Conservation (phyloP, 108 stramenopile species). For the Skeletonema marinoi region DNA sequence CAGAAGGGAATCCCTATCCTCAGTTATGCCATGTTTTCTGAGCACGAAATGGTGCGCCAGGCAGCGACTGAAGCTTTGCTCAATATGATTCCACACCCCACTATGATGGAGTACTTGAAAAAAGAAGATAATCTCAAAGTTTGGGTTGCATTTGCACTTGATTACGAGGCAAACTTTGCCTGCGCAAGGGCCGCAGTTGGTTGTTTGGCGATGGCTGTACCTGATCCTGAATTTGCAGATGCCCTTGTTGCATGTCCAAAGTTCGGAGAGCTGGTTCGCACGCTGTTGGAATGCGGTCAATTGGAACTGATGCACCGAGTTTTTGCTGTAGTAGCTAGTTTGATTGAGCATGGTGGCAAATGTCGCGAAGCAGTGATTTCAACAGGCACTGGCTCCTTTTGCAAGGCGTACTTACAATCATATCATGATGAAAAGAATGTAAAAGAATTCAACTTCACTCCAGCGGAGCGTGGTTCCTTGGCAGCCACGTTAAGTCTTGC, state of each 20-base stretch:
- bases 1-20: slow-evolving; percentile 83
- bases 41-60: slow-evolving; percentile 92
- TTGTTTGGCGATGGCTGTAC: slow-evolving; percentile 84
- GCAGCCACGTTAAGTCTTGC: slow-evolving; percentile 70
- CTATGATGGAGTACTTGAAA: slow-evolving; percentile 73
- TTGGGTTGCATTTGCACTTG: slow-evolving; percentile 88
- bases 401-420: slow-evolving; percentile 64
- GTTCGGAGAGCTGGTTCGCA: slow-evolving; percentile 59
- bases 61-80: slow-evolving; percentile 95
- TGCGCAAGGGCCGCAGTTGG: slow-evolving; percentile 89
- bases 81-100: slow-evolving; percentile 88
- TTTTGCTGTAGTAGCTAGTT: slow-evolving; percentile 62
- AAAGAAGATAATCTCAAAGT: slow-evolving; percentile 83
- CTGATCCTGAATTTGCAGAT: slow-evolving; percentile 60
- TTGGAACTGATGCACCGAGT: slow-evolving; percentile 87
- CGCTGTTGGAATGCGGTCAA: slow-evolving; percentile 71
- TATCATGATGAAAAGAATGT: slow-evolving; percentile 64
- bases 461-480: slow-evolving; percentile 54
- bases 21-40: slow-evolving; percentile 93
- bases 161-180: slow-evolving; percentile 76
- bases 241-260: slow-evolving; percentile 52
- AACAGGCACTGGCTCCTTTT: slow-evolving; percentile 75
- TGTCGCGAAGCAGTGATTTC: slow-evolving; percentile 50
- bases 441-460: slow-evolving; percentile 63
- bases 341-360: slow-evolving; percentile 68